These are phyloP conservation scores for Suillus discolor DNA, from an alignment of 768 basidiomycete species.

Conservation along the genomic window DNA sequence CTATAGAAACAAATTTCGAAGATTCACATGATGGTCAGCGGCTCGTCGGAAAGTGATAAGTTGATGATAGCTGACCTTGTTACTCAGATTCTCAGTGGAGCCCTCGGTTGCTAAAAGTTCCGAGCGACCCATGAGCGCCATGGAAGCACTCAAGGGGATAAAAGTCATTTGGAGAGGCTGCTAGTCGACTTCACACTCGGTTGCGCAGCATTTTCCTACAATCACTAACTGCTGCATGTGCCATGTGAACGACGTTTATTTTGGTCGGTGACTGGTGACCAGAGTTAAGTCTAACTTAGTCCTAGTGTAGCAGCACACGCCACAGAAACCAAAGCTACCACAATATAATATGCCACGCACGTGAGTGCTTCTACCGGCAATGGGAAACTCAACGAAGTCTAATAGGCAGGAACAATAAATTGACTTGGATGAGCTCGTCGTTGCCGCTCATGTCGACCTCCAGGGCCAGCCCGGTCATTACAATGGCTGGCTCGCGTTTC, in stretches of 20 bases:
- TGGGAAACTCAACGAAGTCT: background rate
- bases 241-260: constrained; percentile 5
- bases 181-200: constrained; percentile 5
- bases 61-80: constrained; percentile 19
- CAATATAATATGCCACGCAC: constrained; percentile 12
- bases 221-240: background rate
- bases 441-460: constrained; percentile 34
- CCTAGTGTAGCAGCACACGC: constrained; percentile 19
- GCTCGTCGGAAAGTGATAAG: background rate
- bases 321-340: constrained; percentile 25
- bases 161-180: constrained; percentile 12
- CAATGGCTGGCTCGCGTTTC: constrained; percentile 35
- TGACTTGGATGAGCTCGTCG: constrained; percentile 33
- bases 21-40: background rate
- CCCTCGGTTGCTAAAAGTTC: constrained; percentile 2
- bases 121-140: constrained; percentile 1
- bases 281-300: background rate
- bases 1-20: constrained; percentile 11
- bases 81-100: background rate
- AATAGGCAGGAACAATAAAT: constrained; percentile 32
- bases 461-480: constrained; percentile 28
- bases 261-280: background rate
- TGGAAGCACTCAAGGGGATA: background rate
- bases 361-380: background rate
- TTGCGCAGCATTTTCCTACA: constrained; percentile 9